A percentile compares a stretch with the other conserved stretches of the same genome.
phyloP scores from a whole-genome alignment of 2,329 filamentous ascomycete genomes.

The Cladosporium halotolerans region DNA sequence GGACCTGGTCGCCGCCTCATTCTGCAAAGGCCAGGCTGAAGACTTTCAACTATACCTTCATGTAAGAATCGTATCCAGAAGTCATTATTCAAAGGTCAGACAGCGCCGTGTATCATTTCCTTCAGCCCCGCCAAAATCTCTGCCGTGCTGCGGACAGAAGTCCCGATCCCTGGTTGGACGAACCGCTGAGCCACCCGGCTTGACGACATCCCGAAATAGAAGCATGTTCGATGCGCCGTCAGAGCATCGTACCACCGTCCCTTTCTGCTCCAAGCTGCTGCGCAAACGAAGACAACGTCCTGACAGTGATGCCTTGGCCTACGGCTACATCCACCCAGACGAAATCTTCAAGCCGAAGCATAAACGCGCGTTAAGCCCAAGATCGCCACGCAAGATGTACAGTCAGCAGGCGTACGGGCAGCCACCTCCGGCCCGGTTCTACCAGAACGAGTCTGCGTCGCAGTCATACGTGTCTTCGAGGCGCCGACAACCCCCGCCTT shows the following conservation, averaged over 20 bases:
- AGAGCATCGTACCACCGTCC: conserved; percentile 1
- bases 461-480: not conserved
- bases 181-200: conserved; percentile 9
- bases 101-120: too few relatives aligned
- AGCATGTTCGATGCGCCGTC: conserved; percentile 3
- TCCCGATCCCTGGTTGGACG: conserved; percentile 3
- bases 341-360: not conserved
- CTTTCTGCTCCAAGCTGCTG: conserved; percentile 4
- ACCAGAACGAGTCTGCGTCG: conserved; percentile 4
- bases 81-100: too few relatives aligned
- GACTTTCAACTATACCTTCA: too few relatives aligned
- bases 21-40: too few relatives aligned
- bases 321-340: conserved; percentile 7
- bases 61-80: too few relatives aligned
- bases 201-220: conserved; percentile 4
- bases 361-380: not conserved
- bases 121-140: too few relatives aligned
- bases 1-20: not conserved
- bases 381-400: not conserved
- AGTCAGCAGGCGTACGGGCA: not conserved
- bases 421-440: conserved; percentile 1
- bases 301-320: conserved; percentile 5
- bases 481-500: not conserved
- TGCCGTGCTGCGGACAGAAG: too few relatives aligned
- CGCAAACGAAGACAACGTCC: conserved; percentile 4